Evolutionary conservation across 495 filamentous ascomycete species (phyloP), one percentile per base, ranked within the genome.

Genomic region (Neurospora sp.): DNA sequence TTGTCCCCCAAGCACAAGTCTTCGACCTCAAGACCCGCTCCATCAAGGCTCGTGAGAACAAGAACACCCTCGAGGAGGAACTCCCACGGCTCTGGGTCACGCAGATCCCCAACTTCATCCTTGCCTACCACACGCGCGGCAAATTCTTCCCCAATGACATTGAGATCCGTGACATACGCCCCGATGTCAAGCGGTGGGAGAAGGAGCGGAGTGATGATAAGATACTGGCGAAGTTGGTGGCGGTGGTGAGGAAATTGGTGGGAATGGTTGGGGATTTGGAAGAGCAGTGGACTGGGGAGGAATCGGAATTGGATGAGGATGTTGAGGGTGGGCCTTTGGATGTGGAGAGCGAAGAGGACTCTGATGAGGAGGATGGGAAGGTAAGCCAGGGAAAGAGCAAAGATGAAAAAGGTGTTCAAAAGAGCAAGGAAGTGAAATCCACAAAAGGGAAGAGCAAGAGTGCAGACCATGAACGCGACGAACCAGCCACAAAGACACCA

Each of bases 1-100:
- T 73, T 27, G 71, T 87, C 7, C 82, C 84, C 10, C 90, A 91
- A 71, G 39, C 78, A 5, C 79, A 83, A 10, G 79, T 91, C n/a
- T 89, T 93, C 76, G 91, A 92, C 72, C 81, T 93, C 70, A 92
- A 93, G 75, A 93, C 91, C 1, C 86, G 89, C 10, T 85, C 83
- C 27, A 77, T 83, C 54, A 80, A 81, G 39, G 77, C 76, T 31
- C 76, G 70, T 27, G 12, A 10, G 41, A 62, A 69, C 10, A 72
- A 72, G n/a, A 74, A 80, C 35, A 77, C 80, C 31, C 75, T 85
- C 9, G 74, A 60, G 2, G 86, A 88, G 2, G 82, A 88, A 46
- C 75, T 90, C 14, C 85, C 87, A 5, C 83, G 88, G 2, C 82
- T 92, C 8, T 92, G 90, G 90, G 38, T 91, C 0, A 75, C 82